Conservation (phyloP, 208 protist species). For the Leptomonas pyrrhocoris region DNA sequence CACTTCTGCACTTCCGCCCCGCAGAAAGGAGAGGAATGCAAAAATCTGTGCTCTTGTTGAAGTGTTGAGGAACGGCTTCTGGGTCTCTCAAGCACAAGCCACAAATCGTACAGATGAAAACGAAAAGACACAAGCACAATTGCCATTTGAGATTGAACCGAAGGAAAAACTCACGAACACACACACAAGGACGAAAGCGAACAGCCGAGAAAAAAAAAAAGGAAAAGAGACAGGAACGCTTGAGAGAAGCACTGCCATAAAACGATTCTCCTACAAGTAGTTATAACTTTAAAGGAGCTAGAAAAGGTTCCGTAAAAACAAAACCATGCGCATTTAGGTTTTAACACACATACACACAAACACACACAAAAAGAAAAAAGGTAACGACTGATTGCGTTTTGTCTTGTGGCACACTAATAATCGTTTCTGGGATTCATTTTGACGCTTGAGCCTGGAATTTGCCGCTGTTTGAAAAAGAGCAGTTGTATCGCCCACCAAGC, state of each 20-base stretch:
- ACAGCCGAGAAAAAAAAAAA: constrained; percentile 1
- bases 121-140: constrained; percentile 2
- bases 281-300: no score
- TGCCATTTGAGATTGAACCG: background rate
- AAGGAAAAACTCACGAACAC: background rate
- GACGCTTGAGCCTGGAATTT: constrained; percentile 35
- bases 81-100: no score
- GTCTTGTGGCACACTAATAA: background rate
- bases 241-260: background rate
- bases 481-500: constrained; percentile 49
- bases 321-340: background rate
- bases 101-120: background rate
- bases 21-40: no score
- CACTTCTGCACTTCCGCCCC: no score
- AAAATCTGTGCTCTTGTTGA: no score
- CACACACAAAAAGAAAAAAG: constrained; percentile 4
- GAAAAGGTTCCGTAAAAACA: no score
- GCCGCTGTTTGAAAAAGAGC: constrained; percentile 39
- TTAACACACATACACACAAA: background rate
- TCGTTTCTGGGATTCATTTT: constrained; percentile 1
- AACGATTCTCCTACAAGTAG: no score
- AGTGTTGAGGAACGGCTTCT: no score
- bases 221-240: background rate
- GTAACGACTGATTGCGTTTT: background rate
- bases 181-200: constrained; percentile 8